Evolutionary conservation across 306 rosid genomes (phyloP), one percentile per base, ranked within the genome.

Genomic region (Urtica urens): DNA sequence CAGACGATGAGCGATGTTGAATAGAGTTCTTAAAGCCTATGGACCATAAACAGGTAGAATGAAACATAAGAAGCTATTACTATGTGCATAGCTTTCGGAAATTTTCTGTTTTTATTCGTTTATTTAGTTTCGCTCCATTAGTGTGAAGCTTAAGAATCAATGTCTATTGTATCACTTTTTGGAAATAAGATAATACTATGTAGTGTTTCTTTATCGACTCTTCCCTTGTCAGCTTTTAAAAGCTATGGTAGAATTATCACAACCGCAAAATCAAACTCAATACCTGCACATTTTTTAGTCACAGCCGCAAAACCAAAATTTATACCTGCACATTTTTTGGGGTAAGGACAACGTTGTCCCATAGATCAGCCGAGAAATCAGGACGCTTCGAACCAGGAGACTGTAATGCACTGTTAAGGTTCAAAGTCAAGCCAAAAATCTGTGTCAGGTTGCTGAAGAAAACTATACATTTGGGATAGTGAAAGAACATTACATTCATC

Each of bases 211-310:
- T n/a, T n/a, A n/a, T n/a, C n/a, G n/a, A n/a, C n/a, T n/a, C n/a
- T n/a, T n/a, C n/a, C n/a, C n/a, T n/a, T n/a, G n/a, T n/a, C n/a
- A n/a, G n/a, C n/a, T n/a, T n/a, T n/a, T n/a, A n/a, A n/a, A n/a
- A n/a, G n/a, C n/a, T n/a, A n/a, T n/a, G n/a, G n/a, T n/a, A n/a
- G n/a, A n/a, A n/a, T n/a, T n/a, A n/a, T n/a, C n/a, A n/a, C n/a
- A n/a, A n/a, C n/a, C n/a, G n/a, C n/a, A 55, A 20, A 57, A 51
- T 29, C 55, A 62, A 50, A 51, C 42, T 20, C 44, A 47, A 60
- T 63, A 88, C 97, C 97, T 88, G 97, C 53, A 88, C 97, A 68
- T 88, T 88, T 74, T 83, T 88, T 49, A 93, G 93, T n/a, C n/a
- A n/a, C n/a, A n/a, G n/a, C n/a, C n/a, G n/a, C n/a, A 55, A 20